Evolutionary conservation across 2,329 filamentous ascomycete genomes (phyloP).

Genomic region (Aspergillus aculeatinus): DNA sequence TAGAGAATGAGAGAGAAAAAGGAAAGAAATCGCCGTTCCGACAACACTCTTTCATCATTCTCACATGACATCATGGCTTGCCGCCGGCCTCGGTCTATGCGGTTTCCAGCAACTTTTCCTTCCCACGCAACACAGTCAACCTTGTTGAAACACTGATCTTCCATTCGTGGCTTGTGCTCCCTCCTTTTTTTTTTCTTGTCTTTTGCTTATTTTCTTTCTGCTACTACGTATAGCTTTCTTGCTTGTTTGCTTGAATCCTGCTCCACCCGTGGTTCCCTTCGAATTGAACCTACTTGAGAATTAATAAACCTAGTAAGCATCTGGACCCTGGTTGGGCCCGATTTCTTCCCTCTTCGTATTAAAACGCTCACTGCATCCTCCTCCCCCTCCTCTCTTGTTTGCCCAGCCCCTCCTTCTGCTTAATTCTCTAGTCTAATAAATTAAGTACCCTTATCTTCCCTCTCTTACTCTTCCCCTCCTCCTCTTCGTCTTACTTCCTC

Average conservation of each 20-base stretch:
- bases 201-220: not conserved
- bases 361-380: not conserved
- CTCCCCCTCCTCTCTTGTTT: not conserved
- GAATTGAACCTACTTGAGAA: not conserved
- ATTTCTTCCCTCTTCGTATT: not conserved
- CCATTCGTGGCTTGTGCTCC: not conserved
- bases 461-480: not conserved
- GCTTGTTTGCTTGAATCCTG: not conserved
- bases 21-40: not conserved
- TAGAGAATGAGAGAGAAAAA: not conserved
- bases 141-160: not conserved
- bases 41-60: not conserved
- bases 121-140: not conserved
- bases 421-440: not conserved
- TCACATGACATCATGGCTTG: not conserved
- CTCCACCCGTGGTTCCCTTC: not conserved
- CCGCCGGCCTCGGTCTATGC: conserved; percentile 11
- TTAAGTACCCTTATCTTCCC: not conserved
- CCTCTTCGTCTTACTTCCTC: not conserved
- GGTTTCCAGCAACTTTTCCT: not conserved
- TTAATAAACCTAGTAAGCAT: not conserved
- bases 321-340: not conserved
- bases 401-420: not conserved
- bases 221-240: not conserved
- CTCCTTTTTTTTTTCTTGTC: not conserved